These are phyloP conservation scores for Lojkania enalia DNA, from an alignment of 2,329 filamentous ascomycete species.

Conservation along the genomic window DNA sequence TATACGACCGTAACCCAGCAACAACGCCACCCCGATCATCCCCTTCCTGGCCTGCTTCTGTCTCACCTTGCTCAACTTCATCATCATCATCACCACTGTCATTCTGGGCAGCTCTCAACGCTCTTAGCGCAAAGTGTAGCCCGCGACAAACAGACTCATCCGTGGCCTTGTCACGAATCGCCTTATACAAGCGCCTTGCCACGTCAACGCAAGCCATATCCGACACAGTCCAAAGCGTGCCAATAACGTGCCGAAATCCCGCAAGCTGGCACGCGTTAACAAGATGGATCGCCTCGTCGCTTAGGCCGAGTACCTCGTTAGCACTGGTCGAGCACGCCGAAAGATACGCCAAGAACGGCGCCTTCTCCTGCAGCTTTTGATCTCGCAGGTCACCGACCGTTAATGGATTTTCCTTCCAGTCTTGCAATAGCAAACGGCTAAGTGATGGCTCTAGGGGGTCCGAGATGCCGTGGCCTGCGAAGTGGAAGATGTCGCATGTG, in stretches of 20 bases:
- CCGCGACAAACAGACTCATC: slow-evolving; percentile 9
- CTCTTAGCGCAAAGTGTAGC: slow-evolving; percentile 12
- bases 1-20: too few species aligned
- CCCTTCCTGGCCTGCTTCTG: neutral
- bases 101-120: neutral
- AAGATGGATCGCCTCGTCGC: slow-evolving; percentile 48
- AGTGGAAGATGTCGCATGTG: slow-evolving; percentile 46
- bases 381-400: neutral
- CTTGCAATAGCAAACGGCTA: slow-evolving; percentile 24
- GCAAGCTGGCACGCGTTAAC: slow-evolving; percentile 41
- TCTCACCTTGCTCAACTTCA: neutral
- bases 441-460: slow-evolving; percentile 33
- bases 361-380: neutral
- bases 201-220: slow-evolving; percentile 40
- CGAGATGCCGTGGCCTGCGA: slow-evolving; percentile 46
- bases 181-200: slow-evolving; percentile 32
- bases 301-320: slow-evolving; percentile 19
- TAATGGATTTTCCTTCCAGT: neutral
- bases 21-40: too few species aligned
- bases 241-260: slow-evolving; percentile 41
- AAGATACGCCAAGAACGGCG: slow-evolving; percentile 13
- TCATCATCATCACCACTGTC: neutral
- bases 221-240: slow-evolving; percentile 46
- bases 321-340: slow-evolving; percentile 21
- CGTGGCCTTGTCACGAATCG: slow-evolving; percentile 5